phyloP scores from a whole-genome alignment of 2,329 filamentous ascomycete genomes.

The Curvularia hawaiiensis region DNA sequence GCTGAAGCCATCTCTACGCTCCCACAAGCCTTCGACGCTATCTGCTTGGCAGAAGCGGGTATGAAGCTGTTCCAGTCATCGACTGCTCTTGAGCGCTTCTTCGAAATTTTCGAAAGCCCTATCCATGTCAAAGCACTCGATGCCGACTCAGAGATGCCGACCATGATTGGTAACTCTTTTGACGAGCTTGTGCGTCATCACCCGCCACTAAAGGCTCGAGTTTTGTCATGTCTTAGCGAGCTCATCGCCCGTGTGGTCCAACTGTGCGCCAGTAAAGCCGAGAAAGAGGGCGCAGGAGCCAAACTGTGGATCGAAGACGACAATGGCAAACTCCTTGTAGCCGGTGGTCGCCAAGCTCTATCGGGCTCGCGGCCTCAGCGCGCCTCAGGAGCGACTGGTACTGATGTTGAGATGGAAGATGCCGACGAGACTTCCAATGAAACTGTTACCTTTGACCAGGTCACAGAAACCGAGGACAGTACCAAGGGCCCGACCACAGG shows the following conservation, averaged over 20 bases:
- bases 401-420: conserved; percentile 70
- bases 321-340: conserved; percentile 63
- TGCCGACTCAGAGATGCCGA: conserved; percentile 72
- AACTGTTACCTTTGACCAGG: conserved; percentile 43
- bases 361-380: conserved; percentile 50
- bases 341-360: conserved; percentile 58
- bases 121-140: conserved; percentile 86
- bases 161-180: conserved; percentile 79
- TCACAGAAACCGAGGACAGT: conserved; percentile 57
- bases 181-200: conserved; percentile 96
- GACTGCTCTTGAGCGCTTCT: conserved; percentile 80
- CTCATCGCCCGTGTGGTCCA: conserved; percentile 85
- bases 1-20: conserved; percentile 86
- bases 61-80: conserved; percentile 87
- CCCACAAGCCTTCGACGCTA: conserved; percentile 87
- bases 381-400: conserved; percentile 16
- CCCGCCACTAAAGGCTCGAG: conserved; percentile 77
- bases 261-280: conserved; percentile 73
- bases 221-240: conserved; percentile 83
- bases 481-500: conserved; percentile 59
- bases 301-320: conserved; percentile 72
- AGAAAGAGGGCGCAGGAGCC: conserved; percentile 72
- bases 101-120: conserved; percentile 96
- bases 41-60: conserved; percentile 86
- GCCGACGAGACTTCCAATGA: conserved; percentile 22